phyloP scores from a whole-genome alignment of 2,329 filamentous ascomycete genomes.

The Mollisia scopiformis region DNA sequence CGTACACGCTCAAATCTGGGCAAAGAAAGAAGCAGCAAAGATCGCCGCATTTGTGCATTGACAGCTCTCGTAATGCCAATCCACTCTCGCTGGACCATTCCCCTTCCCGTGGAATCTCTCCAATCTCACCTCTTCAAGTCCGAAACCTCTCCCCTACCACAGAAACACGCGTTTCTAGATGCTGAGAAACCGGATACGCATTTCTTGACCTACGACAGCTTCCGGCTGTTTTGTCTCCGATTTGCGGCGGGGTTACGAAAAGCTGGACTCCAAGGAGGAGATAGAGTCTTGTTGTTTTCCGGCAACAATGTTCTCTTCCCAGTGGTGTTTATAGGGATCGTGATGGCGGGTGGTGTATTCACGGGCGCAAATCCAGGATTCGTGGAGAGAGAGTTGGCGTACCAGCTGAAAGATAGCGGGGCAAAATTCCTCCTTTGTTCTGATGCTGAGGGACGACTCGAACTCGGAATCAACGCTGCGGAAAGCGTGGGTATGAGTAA shows the following conservation, averaged over 20 bases:
- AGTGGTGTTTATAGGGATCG: conserved; percentile 68
- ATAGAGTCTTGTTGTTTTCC: conserved; percentile 74
- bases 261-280: conserved; percentile 66
- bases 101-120: conserved; percentile 45
- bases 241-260: conserved; percentile 69
- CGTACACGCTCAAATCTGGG: too few relatives aligned
- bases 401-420: conserved; percentile 74
- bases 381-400: conserved; percentile 71
- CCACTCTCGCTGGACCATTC: conserved; percentile 28
- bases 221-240: conserved; percentile 72
- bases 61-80: conserved; percentile 28
- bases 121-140: conserved; percentile 60
- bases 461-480: conserved; percentile 69
- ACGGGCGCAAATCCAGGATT: conserved; percentile 75
- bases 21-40: too few relatives aligned
- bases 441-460: conserved; percentile 51
- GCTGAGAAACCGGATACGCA: conserved; percentile 68
- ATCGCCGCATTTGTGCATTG: too few relatives aligned
- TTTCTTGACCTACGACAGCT: conserved; percentile 64
- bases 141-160: conserved; percentile 45
- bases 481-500: conserved; percentile 55
- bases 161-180: conserved; percentile 60
- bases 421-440: conserved; percentile 70
- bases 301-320: conserved; percentile 77
- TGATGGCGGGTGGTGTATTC: conserved; percentile 81